These are phyloP conservation scores for Silene conica DNA, from an alignment of 148 eudicot genomes.

Conservation along the genomic window DNA sequence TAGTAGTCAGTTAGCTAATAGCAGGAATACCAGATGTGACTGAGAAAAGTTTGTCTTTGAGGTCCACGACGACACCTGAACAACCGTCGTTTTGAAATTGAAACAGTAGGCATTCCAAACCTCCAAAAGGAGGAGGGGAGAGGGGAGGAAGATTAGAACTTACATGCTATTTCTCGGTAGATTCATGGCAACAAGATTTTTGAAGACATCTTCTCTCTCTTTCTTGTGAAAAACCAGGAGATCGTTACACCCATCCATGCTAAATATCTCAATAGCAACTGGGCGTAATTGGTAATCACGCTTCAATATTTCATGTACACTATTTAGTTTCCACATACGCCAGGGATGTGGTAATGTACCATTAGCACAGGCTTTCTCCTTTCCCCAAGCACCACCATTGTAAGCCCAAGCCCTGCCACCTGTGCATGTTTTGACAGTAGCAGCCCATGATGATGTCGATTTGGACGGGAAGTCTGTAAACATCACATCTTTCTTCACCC, in stretches of 20 bases:
- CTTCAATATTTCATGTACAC: constrained; percentile 94
- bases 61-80: not conserved
- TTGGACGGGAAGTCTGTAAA: constrained; percentile 75
- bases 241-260: constrained; percentile 99
- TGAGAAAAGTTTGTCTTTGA: not conserved
- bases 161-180: constrained; percentile 99
- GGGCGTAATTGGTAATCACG: constrained; percentile 99
- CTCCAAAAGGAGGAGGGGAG: not conserved
- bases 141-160: constrained; percentile 21
- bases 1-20: not conserved
- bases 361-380: constrained; percentile 73
- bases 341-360: constrained; percentile 89
- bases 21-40: not conserved
- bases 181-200: constrained; percentile 93
- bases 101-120: not conserved
- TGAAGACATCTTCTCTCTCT: constrained; percentile 97
- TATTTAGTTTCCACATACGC: constrained; percentile 98
- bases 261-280: constrained; percentile 95
- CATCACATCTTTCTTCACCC: constrained; percentile 89
- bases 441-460: constrained; percentile 85
- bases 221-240: constrained; percentile 97
- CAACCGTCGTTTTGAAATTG: not conserved
- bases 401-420: constrained; percentile 99
- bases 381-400: constrained; percentile 99
- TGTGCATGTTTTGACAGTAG: constrained; percentile 46